A percentile compares a stretch with the other conserved stretches of the same genome.
phyloP scores from a whole-genome alignment of 106 monocot species.

The Platanthera guangdongensis region DNA sequence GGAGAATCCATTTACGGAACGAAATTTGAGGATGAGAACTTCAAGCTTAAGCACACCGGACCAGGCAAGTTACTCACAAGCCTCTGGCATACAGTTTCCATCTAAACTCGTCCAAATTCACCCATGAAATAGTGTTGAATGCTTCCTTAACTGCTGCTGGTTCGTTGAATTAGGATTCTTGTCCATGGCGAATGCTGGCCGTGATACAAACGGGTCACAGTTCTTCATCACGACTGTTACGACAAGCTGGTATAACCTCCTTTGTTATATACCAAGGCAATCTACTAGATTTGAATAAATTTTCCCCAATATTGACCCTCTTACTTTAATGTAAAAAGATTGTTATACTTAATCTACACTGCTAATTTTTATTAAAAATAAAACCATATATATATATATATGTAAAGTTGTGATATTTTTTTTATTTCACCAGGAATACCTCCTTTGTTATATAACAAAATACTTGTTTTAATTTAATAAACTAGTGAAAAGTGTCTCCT shows the following conservation, averaged over 20 bases:
- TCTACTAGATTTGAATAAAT: no score
- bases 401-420: no score
- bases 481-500: no score
- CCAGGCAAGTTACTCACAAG: conserved; percentile 33
- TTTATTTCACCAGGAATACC: no score
- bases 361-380: no score
- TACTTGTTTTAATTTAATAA: no score
- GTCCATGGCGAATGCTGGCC: conserved; percentile 94
- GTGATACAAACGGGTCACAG: conserved; percentile 76
- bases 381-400: no score
- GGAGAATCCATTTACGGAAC: conserved; percentile 80
- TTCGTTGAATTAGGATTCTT: conserved; percentile 36
- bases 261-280: no score
- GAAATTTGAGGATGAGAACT: conserved; percentile 92
- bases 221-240: conserved; percentile 96
- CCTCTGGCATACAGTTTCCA: not conserved
- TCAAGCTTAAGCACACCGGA: conserved; percentile 84
- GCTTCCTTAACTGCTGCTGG: not conserved
- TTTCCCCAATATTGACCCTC: no score
- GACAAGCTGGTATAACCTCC: conserved; percentile 58
- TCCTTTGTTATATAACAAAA: no score
- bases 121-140: not conserved
- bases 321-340: no score
- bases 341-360: no score
- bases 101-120: not conserved